These are phyloP conservation scores for Penicillium sp. DNA, from an alignment of 2,329 filamentous ascomycete genomes.

Conservation along the genomic window DNA sequence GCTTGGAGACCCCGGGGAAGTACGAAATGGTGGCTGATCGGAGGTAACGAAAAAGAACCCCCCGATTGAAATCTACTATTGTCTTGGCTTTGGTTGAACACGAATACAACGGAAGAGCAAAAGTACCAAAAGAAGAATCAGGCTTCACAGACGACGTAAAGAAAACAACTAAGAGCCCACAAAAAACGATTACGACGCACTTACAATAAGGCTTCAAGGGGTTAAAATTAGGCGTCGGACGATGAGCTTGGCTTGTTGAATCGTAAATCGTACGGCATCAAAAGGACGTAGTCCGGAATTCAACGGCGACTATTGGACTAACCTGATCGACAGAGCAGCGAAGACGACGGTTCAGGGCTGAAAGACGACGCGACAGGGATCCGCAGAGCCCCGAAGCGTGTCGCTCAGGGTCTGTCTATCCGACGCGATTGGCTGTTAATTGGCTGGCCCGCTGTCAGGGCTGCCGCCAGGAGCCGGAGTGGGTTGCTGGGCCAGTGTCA, in stretches of 20 bases:
- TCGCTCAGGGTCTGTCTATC: conserved; percentile 7
- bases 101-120: not conserved
- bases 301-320: conserved; percentile 17
- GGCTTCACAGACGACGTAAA: not conserved
- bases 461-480: conserved; percentile 26
- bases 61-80: not conserved
- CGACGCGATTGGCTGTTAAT: conserved; percentile 13
- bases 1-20: not conserved
- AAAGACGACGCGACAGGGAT: conserved; percentile 19
- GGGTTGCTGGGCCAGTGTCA: conserved; percentile 5
- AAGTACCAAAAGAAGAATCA: conserved; percentile 6
- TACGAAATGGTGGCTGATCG: conserved; percentile 2
- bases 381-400: conserved; percentile 22
- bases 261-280: conserved; percentile 11
- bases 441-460: conserved; percentile 23
- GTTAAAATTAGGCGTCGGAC: conserved; percentile 21
- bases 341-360: conserved; percentile 11
- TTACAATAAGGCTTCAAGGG: not conserved
- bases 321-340: conserved; percentile 18
- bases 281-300: conserved; percentile 19
- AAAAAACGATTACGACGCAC: not conserved
- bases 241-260: not conserved
- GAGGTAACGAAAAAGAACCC: conserved; percentile 10
- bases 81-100: conserved; percentile 12
- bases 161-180: not conserved